These are phyloP conservation scores for Lasiosphaeria ovina DNA, from an alignment of 495 filamentous ascomycete species.

Conservation along the genomic window DNA sequence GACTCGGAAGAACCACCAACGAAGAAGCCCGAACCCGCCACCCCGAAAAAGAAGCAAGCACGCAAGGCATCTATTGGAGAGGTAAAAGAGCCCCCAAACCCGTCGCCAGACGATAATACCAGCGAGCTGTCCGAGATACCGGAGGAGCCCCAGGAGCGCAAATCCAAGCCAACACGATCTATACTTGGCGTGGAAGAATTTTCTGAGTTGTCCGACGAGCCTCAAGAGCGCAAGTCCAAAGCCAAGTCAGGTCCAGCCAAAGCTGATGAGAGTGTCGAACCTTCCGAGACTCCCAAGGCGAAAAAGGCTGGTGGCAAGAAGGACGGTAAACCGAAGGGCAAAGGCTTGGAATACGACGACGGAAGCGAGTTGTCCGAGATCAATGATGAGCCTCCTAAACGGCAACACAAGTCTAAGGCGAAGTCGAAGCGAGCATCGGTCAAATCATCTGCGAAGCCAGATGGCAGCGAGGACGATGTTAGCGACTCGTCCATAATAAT, in stretches of 20 bases:
- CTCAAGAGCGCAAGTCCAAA: no score
- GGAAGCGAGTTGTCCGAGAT: constrained; percentile 80
- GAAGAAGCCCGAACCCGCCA: constrained; percentile 13
- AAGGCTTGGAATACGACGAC: constrained; percentile 47
- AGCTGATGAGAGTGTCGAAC: no score
- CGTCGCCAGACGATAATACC: constrained; percentile 53
- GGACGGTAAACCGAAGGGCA: background rate
- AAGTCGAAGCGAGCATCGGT: background rate
- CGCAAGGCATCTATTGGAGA: background rate
- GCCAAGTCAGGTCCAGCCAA: no score
- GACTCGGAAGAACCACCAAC: constrained; percentile 10
- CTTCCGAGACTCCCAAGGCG: no score
- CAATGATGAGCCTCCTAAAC: constrained; percentile 64
- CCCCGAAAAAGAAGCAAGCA: constrained; percentile 2
- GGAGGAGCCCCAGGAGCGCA: no score
- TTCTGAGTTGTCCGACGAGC: no score
- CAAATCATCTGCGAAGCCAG: background rate
- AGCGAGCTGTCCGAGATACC: constrained; percentile 68
- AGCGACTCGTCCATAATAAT: constrained; percentile 78
- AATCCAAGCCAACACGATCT: no score
- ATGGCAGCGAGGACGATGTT: constrained; percentile 1
- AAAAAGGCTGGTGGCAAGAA: background rate
- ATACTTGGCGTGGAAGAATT: no score
- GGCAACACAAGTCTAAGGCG: constrained; percentile 31
- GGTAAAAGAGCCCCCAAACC: background rate